Evolutionary conservation across 1,284 basidiomycete genomes (phyloP), one percentile per base, ranked within the genome.

Genomic region (Papiliotrema laurentii): DNA sequence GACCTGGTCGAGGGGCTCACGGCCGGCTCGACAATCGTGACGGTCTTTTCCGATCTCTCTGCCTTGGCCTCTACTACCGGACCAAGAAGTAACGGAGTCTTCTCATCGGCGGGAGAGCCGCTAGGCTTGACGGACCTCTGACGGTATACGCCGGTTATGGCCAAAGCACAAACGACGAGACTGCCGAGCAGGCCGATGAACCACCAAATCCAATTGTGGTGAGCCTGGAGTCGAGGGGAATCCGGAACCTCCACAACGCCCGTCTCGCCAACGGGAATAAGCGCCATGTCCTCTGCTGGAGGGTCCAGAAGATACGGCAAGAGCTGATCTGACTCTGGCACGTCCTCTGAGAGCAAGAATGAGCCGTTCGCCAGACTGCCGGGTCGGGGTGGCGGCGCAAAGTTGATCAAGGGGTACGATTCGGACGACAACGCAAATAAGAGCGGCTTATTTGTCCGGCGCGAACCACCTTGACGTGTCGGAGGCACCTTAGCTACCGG

Each of bases 361-460:
- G 68, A 68, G 6, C 64, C 70, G 30, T 71, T 69, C 16, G 66
- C 47, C 0, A 64, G 50, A 14, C 48, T 57, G 0, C 68, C 70
- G 0, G 70, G 68, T 22, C 60, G 60, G 33, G 69, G 58, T 1
- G 63, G 64, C 19, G 64, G 68, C 14, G 65, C 65, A 44, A 72
- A 63, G 50, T 64, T 63, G 57, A 74, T 64, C 9, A 74, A 55
- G 5, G 72, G 72, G 45, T 72, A 74, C 4, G 68, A 55, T 11
- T 50, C 46, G 2, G 72, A 71, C 1, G 72, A 74, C 24, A 71
- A 61, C 1, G 70, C 72, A 45, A 66, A 72, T 10, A 68, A 54
- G 4, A 72, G 51, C 5, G 67, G 64, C 30, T 48, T 53, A 25
- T 31, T 35, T 4, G 22, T 31, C 22, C 24, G 26, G 7, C 14